Evolutionary conservation across 176 grass and related monocot genomes (phyloP).

Genomic region (Lolium rigidum): DNA sequence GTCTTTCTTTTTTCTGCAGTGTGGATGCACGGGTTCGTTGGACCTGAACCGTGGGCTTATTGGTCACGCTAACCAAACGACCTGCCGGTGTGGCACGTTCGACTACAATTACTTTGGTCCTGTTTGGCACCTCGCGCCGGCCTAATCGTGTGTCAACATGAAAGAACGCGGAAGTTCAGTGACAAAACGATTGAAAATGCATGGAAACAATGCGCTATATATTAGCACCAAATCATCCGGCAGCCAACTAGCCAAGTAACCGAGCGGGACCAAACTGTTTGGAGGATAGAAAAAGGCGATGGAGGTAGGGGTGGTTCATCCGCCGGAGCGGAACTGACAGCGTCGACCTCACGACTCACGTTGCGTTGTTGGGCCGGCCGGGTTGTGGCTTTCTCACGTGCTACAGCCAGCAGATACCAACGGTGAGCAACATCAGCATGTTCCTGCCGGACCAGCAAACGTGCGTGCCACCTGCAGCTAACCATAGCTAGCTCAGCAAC

Average conservation of each 20-base stretch:
- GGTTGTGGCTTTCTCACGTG: neutral
- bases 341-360: neutral
- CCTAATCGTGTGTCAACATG: too few relatives aligned
- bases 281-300: neutral
- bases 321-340: neutral
- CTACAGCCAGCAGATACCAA: neutral
- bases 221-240: neutral
- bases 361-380: neutral
- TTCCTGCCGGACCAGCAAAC: neutral
- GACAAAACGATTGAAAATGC: too few relatives aligned
- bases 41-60: too few relatives aligned
- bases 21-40: neutral
- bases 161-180: too few relatives aligned
- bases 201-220: too few relatives aligned
- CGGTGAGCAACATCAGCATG: neutral
- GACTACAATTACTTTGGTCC: too few relatives aligned
- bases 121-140: too few relatives aligned
- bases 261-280: neutral
- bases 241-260: neutral
- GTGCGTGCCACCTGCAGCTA: too few relatives aligned
- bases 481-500: too few relatives aligned
- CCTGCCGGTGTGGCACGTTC: too few relatives aligned
- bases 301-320: too few relatives aligned
- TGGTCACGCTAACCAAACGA: too few relatives aligned
- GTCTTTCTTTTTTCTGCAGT: neutral